Evolutionary conservation across 2,329 filamentous ascomycete species (phyloP).

Genomic region (Plectosphaerella cucumerina): DNA sequence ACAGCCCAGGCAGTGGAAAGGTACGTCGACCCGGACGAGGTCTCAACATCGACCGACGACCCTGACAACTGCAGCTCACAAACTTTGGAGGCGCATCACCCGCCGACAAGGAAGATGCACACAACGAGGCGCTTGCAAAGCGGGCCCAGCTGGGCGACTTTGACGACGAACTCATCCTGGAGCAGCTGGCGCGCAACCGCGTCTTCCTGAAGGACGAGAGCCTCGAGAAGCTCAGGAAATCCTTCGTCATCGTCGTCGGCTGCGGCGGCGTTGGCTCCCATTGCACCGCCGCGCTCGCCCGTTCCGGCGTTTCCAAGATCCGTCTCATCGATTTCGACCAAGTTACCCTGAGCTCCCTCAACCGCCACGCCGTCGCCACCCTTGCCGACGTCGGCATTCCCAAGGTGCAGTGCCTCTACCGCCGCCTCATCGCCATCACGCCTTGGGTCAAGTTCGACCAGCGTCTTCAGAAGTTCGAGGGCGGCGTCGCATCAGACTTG

Average conservation of each 20-base stretch:
- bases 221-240: conserved; percentile 69
- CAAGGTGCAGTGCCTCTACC: conserved; percentile 82
- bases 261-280: conserved; percentile 95
- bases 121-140: conserved; percentile 53
- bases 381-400: conserved; percentile 88
- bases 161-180: conserved; percentile 78
- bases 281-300: conserved; percentile 76
- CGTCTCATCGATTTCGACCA: conserved; percentile 96
- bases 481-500: conserved; percentile 58
- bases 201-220: conserved; percentile 86
- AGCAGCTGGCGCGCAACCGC: conserved; percentile 89
- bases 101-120: conserved; percentile 56
- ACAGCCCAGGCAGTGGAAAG: conserved; percentile 19
- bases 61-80: conserved; percentile 46
- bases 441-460: conserved; percentile 92
- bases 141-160: conserved; percentile 61
- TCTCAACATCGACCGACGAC: neutral
- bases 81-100: conserved; percentile 52
- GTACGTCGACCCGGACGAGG: conserved; percentile 13
- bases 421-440: conserved; percentile 76
- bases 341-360: conserved; percentile 89
- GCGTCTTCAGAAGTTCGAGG: conserved; percentile 77
- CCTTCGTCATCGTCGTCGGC: conserved; percentile 87
- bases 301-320: conserved; percentile 84
- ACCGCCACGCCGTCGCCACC: conserved; percentile 93